A percentile compares a stretch with the other conserved stretches of the same genome.
Evolutionary conservation across 1,284 basidiomycete genomes (phyloP).

Genomic region (Malassezia caprae): DNA sequence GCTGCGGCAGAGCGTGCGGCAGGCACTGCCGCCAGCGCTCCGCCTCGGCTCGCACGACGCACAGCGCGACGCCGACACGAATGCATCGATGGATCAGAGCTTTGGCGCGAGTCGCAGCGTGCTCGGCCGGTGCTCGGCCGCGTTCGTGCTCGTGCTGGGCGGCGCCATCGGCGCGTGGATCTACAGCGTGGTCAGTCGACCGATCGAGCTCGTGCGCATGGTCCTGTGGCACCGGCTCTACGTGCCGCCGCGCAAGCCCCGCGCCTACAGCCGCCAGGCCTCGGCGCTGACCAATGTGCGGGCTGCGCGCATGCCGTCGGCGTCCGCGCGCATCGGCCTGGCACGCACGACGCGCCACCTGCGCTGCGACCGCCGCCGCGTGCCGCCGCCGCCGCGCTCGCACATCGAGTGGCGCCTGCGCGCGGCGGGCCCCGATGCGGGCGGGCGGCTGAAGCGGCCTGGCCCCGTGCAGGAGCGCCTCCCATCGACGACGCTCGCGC

Average conservation of each 20-base stretch:
- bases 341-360: conserved; percentile 4
- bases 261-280: conserved; percentile 1
- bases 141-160: conserved; percentile 30
- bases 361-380: conserved; percentile 7
- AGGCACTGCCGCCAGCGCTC: not conserved
- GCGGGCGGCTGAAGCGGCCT: not conserved
- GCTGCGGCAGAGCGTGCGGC: not conserved
- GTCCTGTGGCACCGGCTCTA: conserved; percentile 42
- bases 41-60: not conserved
- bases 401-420: not conserved
- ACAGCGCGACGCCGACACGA: not conserved
- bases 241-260: conserved; percentile 4
- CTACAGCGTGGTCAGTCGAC: conserved; percentile 45
- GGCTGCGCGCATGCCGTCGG: not conserved
- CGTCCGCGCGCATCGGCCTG: conserved; percentile 3
- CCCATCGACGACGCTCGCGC: not conserved
- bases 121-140: conserved; percentile 33
- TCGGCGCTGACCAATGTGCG: not conserved
- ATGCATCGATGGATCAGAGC: conserved; percentile 23
- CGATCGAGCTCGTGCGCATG: conserved; percentile 46
- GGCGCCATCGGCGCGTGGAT: conserved; percentile 39
- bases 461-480: not conserved
- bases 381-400: not conserved
- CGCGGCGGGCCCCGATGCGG: not conserved
- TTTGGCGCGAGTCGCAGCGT: conserved; percentile 39